Evolutionary conservation across 805 yeast genomes (phyloP), one percentile per base, ranked within the genome.

Genomic region (Candida coquimbonensis): DNA sequence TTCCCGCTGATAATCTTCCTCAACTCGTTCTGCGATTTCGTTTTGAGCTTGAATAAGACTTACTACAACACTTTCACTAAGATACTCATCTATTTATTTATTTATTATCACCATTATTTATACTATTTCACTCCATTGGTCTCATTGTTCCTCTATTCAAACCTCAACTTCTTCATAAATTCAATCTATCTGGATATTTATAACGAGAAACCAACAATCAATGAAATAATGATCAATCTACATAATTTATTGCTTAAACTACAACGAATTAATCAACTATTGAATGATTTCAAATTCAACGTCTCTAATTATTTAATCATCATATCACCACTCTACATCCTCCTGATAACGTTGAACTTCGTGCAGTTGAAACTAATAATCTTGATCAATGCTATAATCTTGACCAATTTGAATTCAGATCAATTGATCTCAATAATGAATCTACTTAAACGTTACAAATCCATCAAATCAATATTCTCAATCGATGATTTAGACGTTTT

Each of bases 171-270:
- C 39, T 45, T 45, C 17, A 33, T 45, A 34, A 45, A 45, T 24
- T 41, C 48, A 27, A 17, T 45, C 16, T 45, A 45, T 31, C 11
- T 45, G 33, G 48, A 45, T 21, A 45, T 45, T 13, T 45, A 42
- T 16, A 36, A 45, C 25, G 45, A 41, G 14, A 27, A 37, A 27
- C 48, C 48, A 27, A 45, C 48, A 6, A 16, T 45, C 9, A 38
- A 34, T 24, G 48, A 45, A 17, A 45, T 45, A 4, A 41, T 42
- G 45, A 36, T 36, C 17, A 33, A 36, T 17, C n/a, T 45, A 32
- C 38, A 39, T 36, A 45, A 45, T 26, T 24, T 45, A 31, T 33
- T 42, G 37, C 24, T 35, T 14, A 45, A 42, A 33, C 14, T 45
- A 5, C 33, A 41, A 29, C 27, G 45, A 24, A 14, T 45, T 9